Base-by-base conservation (phyloP, 306 rosid genomes). In the Psophocarpus tetragonolobus region DNA sequence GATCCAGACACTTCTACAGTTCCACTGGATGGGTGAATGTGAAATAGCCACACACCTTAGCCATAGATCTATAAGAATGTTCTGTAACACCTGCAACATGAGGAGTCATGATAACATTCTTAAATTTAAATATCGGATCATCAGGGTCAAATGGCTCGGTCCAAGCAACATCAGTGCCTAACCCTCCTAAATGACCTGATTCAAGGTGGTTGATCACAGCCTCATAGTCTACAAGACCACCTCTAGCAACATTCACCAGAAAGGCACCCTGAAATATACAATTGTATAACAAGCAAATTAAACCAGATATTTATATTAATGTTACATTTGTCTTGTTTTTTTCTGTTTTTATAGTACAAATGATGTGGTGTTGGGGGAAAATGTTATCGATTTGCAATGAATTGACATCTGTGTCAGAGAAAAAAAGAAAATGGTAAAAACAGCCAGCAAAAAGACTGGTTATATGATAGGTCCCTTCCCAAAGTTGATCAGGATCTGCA, bases 161-260 rank as follows among this genome's bases (percentile, higher is more conserved):
- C 97, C 98, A 94, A 60, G 97, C 91, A 44, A 94, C 97, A 76
- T 94, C 97, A 48, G 88, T 90, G 60, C 90, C 98, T 79, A 94
- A 81, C 74, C 98, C 97, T 68, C 97, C 97, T 30, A 94, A 82
- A 66, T 92, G 92, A 45, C 93, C 89, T 5, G 92, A 86, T 75
- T 87, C 77, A 33, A 94, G 92, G 82, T 80, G 76, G 54, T 78
- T 47, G 10, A 50, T 70, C 76, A 86, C 91, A 76, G 95, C 86
- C n/a, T 88, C 87, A 57, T 90, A 92, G 77, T 92, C 90, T 17
- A 90, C 56, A 71, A 92, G 86, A 74, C 86, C 88, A 3, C 97
- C 97, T 65, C 96, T 87, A 54, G 97, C 90, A 77, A 92, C 58
- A 80, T 92, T 94, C 76, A 94, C 92, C 87, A 94, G 42, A 83